These are phyloP conservation scores for Apiospora koreana DNA, from an alignment of 2,329 filamentous ascomycete genomes.

Conservation along the genomic window DNA sequence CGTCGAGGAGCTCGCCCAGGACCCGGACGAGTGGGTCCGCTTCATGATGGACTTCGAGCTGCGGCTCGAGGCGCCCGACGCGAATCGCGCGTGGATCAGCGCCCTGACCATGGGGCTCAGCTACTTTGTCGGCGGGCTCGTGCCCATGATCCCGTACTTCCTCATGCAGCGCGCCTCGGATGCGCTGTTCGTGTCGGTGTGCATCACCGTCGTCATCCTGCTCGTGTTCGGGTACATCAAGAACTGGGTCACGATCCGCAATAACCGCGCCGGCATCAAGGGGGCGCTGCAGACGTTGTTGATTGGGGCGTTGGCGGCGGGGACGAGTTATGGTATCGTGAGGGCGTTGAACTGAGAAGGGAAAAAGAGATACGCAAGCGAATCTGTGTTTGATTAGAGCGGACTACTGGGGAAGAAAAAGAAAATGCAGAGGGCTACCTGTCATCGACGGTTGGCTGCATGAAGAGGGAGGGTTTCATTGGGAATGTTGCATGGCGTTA, in stretches of 20 bases:
- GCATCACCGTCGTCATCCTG: slow-evolving; percentile 44
- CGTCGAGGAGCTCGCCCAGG: slow-evolving; percentile 30
- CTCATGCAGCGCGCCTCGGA: slow-evolving; percentile 37
- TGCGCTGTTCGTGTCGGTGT: slow-evolving; percentile 45
- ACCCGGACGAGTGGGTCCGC: slow-evolving; percentile 33
- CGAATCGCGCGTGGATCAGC: slow-evolving; percentile 37
- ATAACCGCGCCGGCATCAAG: slow-evolving; percentile 53
- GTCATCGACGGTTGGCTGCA: not conserved
- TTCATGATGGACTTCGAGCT: slow-evolving; percentile 41
- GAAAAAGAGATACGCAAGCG: no score
- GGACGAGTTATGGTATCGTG: slow-evolving; percentile 65
- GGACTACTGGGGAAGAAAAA: not conserved
- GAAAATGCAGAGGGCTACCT: not conserved
- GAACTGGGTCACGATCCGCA: slow-evolving; percentile 48
- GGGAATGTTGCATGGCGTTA: not conserved
- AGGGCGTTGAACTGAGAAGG: slow-evolving; percentile 49
- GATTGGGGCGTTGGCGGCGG: slow-evolving; percentile 66
- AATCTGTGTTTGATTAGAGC: not conserved
- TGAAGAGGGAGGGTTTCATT: not conserved
- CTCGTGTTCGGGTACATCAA: slow-evolving; percentile 48
- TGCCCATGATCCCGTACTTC: slow-evolving; percentile 59
- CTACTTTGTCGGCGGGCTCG: slow-evolving; percentile 58
- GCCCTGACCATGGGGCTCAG: slow-evolving; percentile 56
- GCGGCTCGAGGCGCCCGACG: slow-evolving; percentile 28
- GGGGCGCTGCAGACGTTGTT: slow-evolving; percentile 66